Conservation (phyloP, 2,329 filamentous ascomycete genomes). For the Diaporthe vexans region DNA sequence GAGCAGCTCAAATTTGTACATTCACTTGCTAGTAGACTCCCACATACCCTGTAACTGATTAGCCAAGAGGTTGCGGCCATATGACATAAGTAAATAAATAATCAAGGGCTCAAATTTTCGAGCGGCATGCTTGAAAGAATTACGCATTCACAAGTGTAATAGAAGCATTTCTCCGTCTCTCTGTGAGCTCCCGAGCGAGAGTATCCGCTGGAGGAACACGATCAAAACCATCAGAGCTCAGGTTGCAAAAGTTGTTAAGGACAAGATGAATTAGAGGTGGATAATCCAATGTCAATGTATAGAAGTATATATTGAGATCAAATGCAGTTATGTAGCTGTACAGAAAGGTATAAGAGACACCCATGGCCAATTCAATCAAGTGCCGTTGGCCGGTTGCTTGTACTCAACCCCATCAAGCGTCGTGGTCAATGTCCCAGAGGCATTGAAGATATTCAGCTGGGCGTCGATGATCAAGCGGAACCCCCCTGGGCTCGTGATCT, state of each 20-base stretch:
- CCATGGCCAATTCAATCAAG: neutral
- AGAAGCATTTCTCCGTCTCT: too few species aligned
- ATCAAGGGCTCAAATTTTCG: too few species aligned
- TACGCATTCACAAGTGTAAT: too few species aligned
- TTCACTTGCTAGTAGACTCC: neutral
- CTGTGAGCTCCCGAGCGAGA: too few species aligned
- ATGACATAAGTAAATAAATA: too few species aligned
- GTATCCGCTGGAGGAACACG: too few species aligned
- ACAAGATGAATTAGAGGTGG: too few species aligned
- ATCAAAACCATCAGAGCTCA: too few species aligned
- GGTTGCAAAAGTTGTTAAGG: too few species aligned
- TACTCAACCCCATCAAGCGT: neutral
- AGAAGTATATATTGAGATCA: neutral
- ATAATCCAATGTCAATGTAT: too few species aligned
- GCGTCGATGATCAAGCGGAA: neutral
- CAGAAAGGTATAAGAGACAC: too few species aligned
- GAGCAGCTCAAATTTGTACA: neutral
- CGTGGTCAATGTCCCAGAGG: neutral
- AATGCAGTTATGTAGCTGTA: neutral
- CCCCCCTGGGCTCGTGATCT: constrained; percentile 2
- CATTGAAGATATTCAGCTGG: neutral
- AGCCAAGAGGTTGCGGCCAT: neutral
- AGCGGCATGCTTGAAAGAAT: too few species aligned
- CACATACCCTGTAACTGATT: neutral
- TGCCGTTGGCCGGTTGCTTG: neutral